phyloP scores from a whole-genome alignment of 2,329 filamentous ascomycete genomes.

The Cylindrodendrum hubeiense region DNA sequence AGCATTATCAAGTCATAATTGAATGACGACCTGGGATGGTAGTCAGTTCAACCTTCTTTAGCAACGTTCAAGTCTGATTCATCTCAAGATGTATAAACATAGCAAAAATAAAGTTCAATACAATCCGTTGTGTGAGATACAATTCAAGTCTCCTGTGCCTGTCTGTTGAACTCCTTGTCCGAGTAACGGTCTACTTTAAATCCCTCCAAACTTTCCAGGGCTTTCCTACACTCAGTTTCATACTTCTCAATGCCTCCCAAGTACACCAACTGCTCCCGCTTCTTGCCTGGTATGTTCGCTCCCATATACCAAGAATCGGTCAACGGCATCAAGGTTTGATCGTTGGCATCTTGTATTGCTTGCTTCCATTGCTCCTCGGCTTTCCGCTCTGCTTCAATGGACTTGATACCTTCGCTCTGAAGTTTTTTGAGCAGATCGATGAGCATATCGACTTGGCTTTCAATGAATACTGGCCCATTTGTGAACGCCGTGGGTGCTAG shows the following conservation, averaged over 20 bases:
- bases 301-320: slow-evolving; percentile 29
- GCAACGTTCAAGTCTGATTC: no score
- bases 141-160: no score
- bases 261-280: slow-evolving; percentile 19
- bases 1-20: no score
- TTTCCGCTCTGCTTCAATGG: slow-evolving; percentile 14
- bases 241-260: slow-evolving; percentile 24
- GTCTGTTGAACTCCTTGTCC: neutral
- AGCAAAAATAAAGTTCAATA: no score
- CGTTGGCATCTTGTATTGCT: slow-evolving; percentile 19
- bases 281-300: slow-evolving; percentile 26
- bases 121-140: no score
- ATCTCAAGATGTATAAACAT: no score
- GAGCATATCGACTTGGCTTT: slow-evolving; percentile 37
- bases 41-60: no score
- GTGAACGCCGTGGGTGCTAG: slow-evolving; percentile 29
- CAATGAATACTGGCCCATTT: slow-evolving; percentile 39
- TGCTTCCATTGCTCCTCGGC: slow-evolving; percentile 21
- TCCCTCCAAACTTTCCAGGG: slow-evolving; percentile 7
- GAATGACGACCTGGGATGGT: no score
- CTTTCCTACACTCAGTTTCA: slow-evolving; percentile 5
- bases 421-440: slow-evolving; percentile 29
- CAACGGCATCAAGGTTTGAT: slow-evolving; percentile 13
- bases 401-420: slow-evolving; percentile 12
- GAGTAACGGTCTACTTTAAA: slow-evolving; percentile 4